phyloP scores from a whole-genome alignment of 768 basidiomycete genomes.

The Pulveroboletus frians region DNA sequence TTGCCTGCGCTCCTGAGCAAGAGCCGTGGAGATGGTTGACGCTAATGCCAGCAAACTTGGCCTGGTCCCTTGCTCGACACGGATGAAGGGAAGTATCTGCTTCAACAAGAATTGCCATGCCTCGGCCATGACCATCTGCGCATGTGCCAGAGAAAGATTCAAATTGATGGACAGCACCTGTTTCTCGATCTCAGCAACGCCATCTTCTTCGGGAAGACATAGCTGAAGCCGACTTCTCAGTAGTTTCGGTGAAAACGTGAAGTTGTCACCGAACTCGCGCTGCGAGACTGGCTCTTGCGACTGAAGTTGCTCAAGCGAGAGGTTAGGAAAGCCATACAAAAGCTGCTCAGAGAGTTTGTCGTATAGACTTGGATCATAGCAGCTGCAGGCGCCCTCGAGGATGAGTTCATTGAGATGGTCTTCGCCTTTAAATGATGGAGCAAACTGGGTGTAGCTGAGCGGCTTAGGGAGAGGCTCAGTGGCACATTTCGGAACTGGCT shows the following conservation, averaged over 20 bases:
- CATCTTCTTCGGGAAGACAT: constrained; percentile 31
- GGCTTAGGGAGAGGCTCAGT: constrained; percentile 44
- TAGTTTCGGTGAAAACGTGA: constrained; percentile 61
- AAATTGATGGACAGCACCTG: constrained; percentile 73
- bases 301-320: constrained; percentile 62
- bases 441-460: constrained; percentile 54
- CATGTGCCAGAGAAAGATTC: constrained; percentile 79
- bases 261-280: constrained; percentile 77
- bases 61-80: constrained; percentile 54
- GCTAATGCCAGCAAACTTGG: constrained; percentile 53
- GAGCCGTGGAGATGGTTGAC: constrained; percentile 57
- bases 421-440: constrained; percentile 51
- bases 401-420: constrained; percentile 64
- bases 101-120: constrained; percentile 74
- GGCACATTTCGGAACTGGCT: constrained; percentile 39
- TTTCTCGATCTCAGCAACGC: constrained; percentile 47
- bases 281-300: constrained; percentile 56
- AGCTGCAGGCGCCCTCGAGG: constrained; percentile 62
- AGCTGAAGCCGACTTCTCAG: constrained; percentile 56
- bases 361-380: constrained; percentile 70
- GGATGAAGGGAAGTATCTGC: constrained; percentile 57
- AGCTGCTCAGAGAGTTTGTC: constrained; percentile 52
- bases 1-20: constrained; percentile 61
- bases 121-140: constrained; percentile 67
- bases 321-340: constrained; percentile 47